Evolutionary conservation across 768 basidiomycete species (phyloP).

Genomic region (Ramaria rubella): DNA sequence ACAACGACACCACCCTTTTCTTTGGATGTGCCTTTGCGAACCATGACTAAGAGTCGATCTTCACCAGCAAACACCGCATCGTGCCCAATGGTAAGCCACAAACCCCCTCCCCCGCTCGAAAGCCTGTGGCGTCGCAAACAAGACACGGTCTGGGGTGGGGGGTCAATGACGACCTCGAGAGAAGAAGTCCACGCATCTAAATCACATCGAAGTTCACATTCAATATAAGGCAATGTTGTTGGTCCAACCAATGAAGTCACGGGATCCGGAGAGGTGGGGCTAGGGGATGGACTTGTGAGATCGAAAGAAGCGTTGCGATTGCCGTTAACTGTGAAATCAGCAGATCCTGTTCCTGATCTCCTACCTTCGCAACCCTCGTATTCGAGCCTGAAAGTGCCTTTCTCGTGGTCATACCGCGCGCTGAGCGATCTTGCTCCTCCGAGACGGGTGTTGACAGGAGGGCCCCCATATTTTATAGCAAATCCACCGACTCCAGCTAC

Average conservation of each 20-base stretch:
- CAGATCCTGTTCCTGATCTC: conserved; percentile 25
- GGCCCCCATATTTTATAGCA: conserved; percentile 91
- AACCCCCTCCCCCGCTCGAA: conserved; percentile 79
- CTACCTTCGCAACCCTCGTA: conserved; percentile 64
- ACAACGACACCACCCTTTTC: conserved; percentile 83
- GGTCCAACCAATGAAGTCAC: conserved; percentile 27
- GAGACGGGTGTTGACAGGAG: conserved; percentile 83
- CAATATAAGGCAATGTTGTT: conserved; percentile 39
- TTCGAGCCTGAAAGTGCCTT: conserved; percentile 71
- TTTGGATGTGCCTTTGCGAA: conserved; percentile 56
- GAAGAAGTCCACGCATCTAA: conserved; percentile 81
- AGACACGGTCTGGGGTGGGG: conserved; percentile 77
- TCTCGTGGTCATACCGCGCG: conserved; percentile 83
- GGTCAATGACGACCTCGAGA: conserved; percentile 86
- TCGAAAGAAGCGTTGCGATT: conserved; percentile 3
- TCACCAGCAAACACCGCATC: conserved; percentile 72
- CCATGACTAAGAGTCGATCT: conserved; percentile 67
- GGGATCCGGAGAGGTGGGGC: conserved; percentile 17
- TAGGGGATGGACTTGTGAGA: conserved; percentile 4
- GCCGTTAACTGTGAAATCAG: conserved; percentile 21
- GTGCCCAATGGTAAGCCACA: conserved; percentile 91
- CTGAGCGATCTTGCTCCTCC: conserved; percentile 69
- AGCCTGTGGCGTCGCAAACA: conserved; percentile 84
- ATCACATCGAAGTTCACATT: conserved; percentile 90
- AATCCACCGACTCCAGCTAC: conserved; percentile 93